Evolutionary conservation across 805 yeast species (phyloP), one percentile per base, ranked within the genome.

Genomic region (Cyberlindnera bimundalis): DNA sequence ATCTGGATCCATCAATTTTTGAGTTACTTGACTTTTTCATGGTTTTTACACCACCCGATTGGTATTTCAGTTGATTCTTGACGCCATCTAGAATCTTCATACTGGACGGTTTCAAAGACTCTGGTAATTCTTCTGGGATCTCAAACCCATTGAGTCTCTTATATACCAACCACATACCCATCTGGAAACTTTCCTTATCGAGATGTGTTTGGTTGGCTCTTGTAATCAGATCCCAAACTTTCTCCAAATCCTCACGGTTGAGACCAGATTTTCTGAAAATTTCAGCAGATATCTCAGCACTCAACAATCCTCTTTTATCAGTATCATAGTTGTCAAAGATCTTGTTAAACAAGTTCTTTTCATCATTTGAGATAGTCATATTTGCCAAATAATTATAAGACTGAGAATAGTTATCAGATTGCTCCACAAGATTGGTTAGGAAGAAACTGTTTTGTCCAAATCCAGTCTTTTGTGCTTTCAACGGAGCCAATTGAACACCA

Each of bases 81-180:
- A 91, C 76, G 40, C 79, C 76, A 56, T 85, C 84, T 47, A 93
- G 67, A 46, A 84, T 75, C 55, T 79, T 79, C 32, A 84, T 76
- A 14, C 96, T 84, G 2, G 96, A 95, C 6, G 98, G 98, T 27
- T 88, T 72, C 48, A 91, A 73, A 56, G 89, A 96, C 8, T 95
- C 89, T 7, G 98, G 98, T 39, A 91, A 73, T 38, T 79, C 69
- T 23, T 71, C 60, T 7, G 99, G 99, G 37, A 93, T 65, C 13
- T 84, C 87, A 47, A 74, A 78, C 1, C 97, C 97, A 58, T 89
- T 90, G 57, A 91, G 70, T 46, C 91, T 75, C 59, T 96, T 78
- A 65, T 93, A 91, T 33, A 91, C 90, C 43, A 91, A 68, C 70
- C 93, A 97, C 98, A 91, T 93, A 19, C 98, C 97, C 37, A 91